Base-by-base conservation (phyloP, 2,329 filamentous ascomycete genomes). In the Metarhizium sp. region DNA sequence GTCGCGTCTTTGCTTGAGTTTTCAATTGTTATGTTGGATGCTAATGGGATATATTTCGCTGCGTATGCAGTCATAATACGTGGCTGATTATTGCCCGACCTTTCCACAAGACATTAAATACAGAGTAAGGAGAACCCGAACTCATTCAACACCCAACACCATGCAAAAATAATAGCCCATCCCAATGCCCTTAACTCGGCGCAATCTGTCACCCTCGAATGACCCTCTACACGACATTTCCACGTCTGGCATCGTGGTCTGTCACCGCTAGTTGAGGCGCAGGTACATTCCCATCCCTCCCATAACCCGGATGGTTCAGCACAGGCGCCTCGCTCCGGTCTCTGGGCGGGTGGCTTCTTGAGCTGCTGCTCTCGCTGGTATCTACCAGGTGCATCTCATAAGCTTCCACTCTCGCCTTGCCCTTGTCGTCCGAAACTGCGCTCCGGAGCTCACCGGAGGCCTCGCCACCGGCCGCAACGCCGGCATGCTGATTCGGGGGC, bases 341-440 rank as follows among this genome's bases (percentile, higher is more conserved):
- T 50, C 61, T 63, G 58, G 53, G 60, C 11, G 10, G 45, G 7
- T 56, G 43, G 6, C 53, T 58, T 29, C 51, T 54, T 18, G 55
- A 49, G 48, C 64, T 66, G 36, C 75, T 69, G 0, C 32, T 45
- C 14, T 51, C 56, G 18, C 54, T 48, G 11, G 48, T 46, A 18
- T 59, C 57, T 10, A 60, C 76, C 54, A 75, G 69, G 34, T 74
- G 70, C 63, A 81, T 66, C 67, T 82, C 79, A 53, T 78, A 81
- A 4, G 70, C 68, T 57, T 79, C 76, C 1, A 57, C 58, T 50
- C 51, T 65, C 8, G 61, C 64, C 58, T 77, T 78, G 11, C 75
- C 75, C 60, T 78, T 78, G 18, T 71, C 70, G 3, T 60, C 55
- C 6, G 58, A 52, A 6, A 48, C 53, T 6, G 51, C 36, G 46